A percentile compares a stretch with the other conserved stretches of the same genome.
These are phyloP conservation scores for Phytopythium cucurbitacearum DNA, from an alignment of 352 stramenopile species.

Conservation along the genomic window DNA sequence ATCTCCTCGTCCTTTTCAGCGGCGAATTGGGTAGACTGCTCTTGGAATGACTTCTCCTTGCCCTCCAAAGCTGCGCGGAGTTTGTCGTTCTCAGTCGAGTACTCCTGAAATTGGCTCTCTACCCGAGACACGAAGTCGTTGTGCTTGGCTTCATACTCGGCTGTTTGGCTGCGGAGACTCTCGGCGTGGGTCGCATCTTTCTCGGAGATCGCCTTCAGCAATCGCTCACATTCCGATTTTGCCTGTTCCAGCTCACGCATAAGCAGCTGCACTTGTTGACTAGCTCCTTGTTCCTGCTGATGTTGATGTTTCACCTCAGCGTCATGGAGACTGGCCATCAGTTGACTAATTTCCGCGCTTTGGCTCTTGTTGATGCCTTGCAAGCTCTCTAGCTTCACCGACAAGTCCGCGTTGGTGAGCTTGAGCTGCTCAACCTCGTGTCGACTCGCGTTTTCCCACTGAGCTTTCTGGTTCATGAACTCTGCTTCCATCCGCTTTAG, in stretches of 20 bases:
- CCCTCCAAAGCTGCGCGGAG: conserved; percentile 44
- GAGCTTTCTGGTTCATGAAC: conserved; percentile 41
- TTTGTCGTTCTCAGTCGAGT: conserved; percentile 49
- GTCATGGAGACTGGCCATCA: conserved; percentile 45
- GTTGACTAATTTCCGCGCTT: conserved; percentile 42
- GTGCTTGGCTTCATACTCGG: conserved; percentile 56
- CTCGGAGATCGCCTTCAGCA: conserved; percentile 39
- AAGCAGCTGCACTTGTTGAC: conserved; percentile 33
- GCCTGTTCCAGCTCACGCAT: conserved; percentile 27
- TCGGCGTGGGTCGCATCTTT: conserved; percentile 43
- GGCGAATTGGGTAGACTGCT: conserved; percentile 17
- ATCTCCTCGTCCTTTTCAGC: conserved; percentile 38
- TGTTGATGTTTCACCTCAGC: conserved; percentile 15
- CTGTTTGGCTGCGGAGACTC: conserved; percentile 38
- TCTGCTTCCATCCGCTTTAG: conserved; percentile 51
- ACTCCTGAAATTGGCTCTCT: conserved; percentile 39
- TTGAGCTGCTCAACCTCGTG: conserved; percentile 31
- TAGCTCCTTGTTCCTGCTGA: conserved; percentile 16
- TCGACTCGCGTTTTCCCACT: conserved; percentile 31
- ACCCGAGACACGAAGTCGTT: conserved; percentile 51
- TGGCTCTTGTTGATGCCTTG: conserved; percentile 49
- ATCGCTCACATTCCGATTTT: conserved; percentile 34
- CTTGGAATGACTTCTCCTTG: conserved; percentile 33
- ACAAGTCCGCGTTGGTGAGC: conserved; percentile 36
- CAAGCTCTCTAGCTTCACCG: conserved; percentile 36